Evolutionary conservation across 2,329 filamentous ascomycete species (phyloP).

Genomic region (Colletotrichum sp.): DNA sequence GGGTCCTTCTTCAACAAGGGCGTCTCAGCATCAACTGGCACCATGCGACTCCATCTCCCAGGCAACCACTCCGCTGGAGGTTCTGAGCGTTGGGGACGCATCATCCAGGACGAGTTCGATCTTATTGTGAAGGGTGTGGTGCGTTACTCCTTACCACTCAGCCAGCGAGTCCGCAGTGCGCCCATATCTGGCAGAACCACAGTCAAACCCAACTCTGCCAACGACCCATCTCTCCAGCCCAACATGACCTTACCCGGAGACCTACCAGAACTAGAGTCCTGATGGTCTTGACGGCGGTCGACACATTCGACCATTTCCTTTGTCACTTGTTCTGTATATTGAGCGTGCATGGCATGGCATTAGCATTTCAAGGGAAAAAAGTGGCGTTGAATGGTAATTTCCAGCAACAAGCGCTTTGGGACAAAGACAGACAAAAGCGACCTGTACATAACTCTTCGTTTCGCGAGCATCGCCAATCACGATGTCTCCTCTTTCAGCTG

Average conservation of each 20-base stretch:
- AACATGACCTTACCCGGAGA: conserved; percentile 39
- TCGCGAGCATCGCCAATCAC: neutral
- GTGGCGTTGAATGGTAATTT: conserved; percentile 16
- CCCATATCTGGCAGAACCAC: conserved; percentile 64
- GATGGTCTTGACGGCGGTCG: neutral
- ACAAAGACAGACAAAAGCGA: conserved; percentile 18
- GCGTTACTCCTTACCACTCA: conserved; percentile 76
- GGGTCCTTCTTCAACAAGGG: conserved; percentile 84
- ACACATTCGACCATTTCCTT: conserved; percentile 23
- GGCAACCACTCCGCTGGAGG: conserved; percentile 91
- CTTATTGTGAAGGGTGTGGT: conserved; percentile 90
- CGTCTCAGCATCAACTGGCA: conserved; percentile 76
- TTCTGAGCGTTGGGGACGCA: conserved; percentile 85
- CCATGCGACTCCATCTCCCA: conserved; percentile 81
- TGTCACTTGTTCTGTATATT: conserved; percentile 38
- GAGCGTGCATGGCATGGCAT: conserved; percentile 38
- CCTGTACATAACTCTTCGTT: conserved; percentile 13
- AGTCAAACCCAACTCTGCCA: conserved; percentile 68
- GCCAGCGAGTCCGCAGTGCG: conserved; percentile 63
- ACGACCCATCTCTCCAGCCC: conserved; percentile 48
- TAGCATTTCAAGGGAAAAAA: conserved; percentile 20
- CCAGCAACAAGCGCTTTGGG: conserved; percentile 13
- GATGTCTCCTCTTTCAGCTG: neutral
- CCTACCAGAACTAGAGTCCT: conserved; percentile 3
- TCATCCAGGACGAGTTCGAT: conserved; percentile 91